These are phyloP conservation scores for Selaginella moellendorffii DNA, from an alignment of 75 land plant genomes.

Conservation along the genomic window DNA sequence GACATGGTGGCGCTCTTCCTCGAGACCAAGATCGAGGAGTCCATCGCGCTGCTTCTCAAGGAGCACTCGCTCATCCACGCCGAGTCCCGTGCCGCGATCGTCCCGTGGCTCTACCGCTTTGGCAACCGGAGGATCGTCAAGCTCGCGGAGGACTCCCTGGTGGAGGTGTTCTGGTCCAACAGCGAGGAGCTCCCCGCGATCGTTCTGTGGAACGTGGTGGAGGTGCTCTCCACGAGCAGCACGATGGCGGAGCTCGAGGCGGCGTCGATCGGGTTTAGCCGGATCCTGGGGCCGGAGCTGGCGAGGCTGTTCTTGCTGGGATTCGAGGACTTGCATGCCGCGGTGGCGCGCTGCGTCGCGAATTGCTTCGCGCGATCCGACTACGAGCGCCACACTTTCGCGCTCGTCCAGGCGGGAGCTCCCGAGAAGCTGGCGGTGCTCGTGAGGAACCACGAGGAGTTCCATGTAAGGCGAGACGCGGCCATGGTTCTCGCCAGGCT, in stretches of 20 bases:
- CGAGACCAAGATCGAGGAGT: slow-evolving; percentile 20
- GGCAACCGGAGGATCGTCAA: slow-evolving; percentile 21
- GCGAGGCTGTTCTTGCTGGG: not conserved
- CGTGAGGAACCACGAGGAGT: not conserved
- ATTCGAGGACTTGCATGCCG: not conserved
- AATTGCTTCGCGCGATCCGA: not conserved
- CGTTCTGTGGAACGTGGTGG: slow-evolving; percentile 2
- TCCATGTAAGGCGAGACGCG: not conserved
- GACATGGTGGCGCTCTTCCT: slow-evolving; percentile 39
- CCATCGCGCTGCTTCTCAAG: slow-evolving; percentile 14
- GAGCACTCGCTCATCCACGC: slow-evolving; percentile 7
- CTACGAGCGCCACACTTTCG: slow-evolving; percentile 4
- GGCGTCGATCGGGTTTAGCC: not conserved
- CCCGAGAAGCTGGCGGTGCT: not conserved
- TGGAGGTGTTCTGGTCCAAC: not conserved
- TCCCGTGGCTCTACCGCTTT: slow-evolving; percentile 26
- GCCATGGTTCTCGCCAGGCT: slow-evolving; percentile 3
- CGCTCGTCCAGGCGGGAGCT: slow-evolving; percentile 9
- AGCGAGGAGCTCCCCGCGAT: not conserved
- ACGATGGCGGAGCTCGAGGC: slow-evolving; percentile 10
- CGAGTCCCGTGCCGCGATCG: not conserved
- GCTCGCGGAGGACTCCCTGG: slow-evolving; percentile 16
- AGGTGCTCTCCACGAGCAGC: not conserved
- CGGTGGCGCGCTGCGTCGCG: slow-evolving; percentile 7
- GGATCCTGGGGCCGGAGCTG: not conserved